Evolutionary conservation across 371 early-diverging fungal species (phyloP).

Genomic region (Apophysomyces trapeziformis): DNA sequence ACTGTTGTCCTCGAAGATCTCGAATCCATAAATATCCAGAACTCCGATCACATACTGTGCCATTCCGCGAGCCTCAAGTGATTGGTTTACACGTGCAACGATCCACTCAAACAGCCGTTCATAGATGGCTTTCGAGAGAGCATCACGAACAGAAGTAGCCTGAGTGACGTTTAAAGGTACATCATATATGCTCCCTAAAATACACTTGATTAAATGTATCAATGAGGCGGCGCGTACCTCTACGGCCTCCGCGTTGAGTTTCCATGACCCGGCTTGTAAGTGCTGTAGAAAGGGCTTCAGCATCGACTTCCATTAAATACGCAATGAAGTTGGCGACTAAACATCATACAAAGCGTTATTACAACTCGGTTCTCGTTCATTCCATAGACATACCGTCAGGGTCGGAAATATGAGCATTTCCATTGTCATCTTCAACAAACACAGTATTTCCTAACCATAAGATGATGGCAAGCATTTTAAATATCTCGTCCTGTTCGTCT

Average conservation of each 20-base stretch:
- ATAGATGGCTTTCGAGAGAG: slow-evolving; percentile 85
- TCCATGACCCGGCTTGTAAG: slow-evolving; percentile 77
- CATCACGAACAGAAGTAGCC: slow-evolving; percentile 84
- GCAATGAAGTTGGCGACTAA: slow-evolving; percentile 77
- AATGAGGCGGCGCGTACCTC: slow-evolving; percentile 45
- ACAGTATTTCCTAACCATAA: slow-evolving; percentile 86
- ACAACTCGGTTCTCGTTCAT: neutral
- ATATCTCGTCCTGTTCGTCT: slow-evolving; percentile 79
- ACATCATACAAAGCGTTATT: neutral
- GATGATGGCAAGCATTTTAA: slow-evolving; percentile 80
- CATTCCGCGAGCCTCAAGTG: slow-evolving; percentile 67
- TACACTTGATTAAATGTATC: neutral
- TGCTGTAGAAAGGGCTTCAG: slow-evolving; percentile 65
- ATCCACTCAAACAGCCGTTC: slow-evolving; percentile 91
- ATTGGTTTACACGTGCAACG: slow-evolving; percentile 81
- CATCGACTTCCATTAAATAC: slow-evolving; percentile 74
- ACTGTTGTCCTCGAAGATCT: slow-evolving; percentile 96
- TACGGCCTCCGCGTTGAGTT: slow-evolving; percentile 80
- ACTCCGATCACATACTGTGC: slow-evolving; percentile 89
- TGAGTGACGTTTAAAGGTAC: slow-evolving; percentile 82
- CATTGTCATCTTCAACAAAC: slow-evolving; percentile 72
- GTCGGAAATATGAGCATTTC: slow-evolving; percentile 68
- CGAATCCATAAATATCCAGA: slow-evolving; percentile 96
- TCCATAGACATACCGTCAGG: slow-evolving; percentile 50
- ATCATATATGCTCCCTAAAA: slow-evolving; percentile 68